Evolutionary conservation across 176 grass and related monocot species (phyloP).

Genomic region (Triticum dicoccoides): DNA sequence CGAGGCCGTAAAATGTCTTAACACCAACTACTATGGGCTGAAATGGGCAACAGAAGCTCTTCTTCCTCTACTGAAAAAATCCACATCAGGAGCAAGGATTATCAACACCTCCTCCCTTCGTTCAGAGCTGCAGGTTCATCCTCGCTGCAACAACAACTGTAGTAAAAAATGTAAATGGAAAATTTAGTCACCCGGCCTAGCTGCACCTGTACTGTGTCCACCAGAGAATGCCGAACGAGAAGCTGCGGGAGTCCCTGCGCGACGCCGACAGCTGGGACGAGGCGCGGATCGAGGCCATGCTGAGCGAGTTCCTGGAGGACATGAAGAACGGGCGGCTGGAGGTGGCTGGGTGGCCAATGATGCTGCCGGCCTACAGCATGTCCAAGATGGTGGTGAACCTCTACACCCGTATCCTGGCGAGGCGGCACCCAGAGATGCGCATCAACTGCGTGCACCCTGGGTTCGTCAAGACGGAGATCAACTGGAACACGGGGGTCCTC

Average conservation of each 20-base stretch:
- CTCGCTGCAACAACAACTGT: too few relatives aligned
- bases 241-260: constrained; percentile 40
- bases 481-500: constrained; percentile 50
- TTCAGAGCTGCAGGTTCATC: constrained; percentile 54
- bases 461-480: constrained; percentile 55
- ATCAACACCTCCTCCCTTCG: constrained; percentile 62
- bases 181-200: too few relatives aligned
- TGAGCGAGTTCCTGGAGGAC: constrained; percentile 55
- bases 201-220: too few relatives aligned
- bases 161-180: too few relatives aligned
- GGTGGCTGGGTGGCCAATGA: constrained; percentile 56
- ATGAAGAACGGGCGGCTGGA: constrained; percentile 56
- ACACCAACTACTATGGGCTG: constrained; percentile 59
- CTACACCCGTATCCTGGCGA: constrained; percentile 53
- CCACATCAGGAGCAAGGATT: constrained; percentile 61
- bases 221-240: constrained; percentile 70
- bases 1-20: constrained; percentile 29
- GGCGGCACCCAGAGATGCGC: constrained; percentile 45
- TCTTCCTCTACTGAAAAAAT: constrained; percentile 59
- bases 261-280: constrained; percentile 43
- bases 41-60: constrained; percentile 71
- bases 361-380: constrained; percentile 68
- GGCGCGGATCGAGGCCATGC: constrained; percentile 22
- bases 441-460: constrained; percentile 65
- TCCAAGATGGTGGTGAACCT: constrained; percentile 67